These are phyloP conservation scores for Starmerella geochares DNA, from an alignment of 805 yeast species.

Conservation along the genomic window DNA sequence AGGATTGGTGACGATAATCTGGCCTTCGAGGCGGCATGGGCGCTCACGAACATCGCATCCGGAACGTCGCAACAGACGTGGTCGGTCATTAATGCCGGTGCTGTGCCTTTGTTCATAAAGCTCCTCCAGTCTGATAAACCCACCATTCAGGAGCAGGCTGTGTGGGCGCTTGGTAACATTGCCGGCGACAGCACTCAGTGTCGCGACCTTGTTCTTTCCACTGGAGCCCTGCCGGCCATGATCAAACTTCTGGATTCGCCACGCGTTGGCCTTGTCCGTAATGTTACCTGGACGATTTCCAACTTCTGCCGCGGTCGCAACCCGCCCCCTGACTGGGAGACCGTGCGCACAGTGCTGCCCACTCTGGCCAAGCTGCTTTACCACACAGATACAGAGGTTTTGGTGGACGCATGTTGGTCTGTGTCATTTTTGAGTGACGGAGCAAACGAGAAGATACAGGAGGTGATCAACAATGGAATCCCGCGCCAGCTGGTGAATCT, in stretches of 20 bases:
- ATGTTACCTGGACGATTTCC: slow-evolving; percentile 96
- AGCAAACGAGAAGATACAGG: slow-evolving; percentile 83
- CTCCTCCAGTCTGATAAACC: slow-evolving; percentile 68
- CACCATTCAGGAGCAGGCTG: slow-evolving; percentile 96
- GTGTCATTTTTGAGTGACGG: slow-evolving; percentile 92
- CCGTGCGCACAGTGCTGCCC: slow-evolving; percentile 80
- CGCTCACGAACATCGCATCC: slow-evolving; percentile 95
- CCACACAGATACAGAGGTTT: slow-evolving; percentile 82
- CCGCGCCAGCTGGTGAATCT: slow-evolving; percentile 90
- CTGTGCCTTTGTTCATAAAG: slow-evolving; percentile 82
- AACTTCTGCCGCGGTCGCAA: slow-evolving; percentile 92
- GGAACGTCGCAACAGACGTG: slow-evolving; percentile 84
- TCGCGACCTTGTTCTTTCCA: slow-evolving; percentile 78
- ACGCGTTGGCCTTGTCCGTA: slow-evolving; percentile 73
- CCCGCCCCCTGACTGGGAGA: slow-evolving; percentile 92
- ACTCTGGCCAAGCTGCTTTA: slow-evolving; percentile 83
- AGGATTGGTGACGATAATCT: slow-evolving; percentile 63
- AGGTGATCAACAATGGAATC: slow-evolving; percentile 90
- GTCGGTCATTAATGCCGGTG: slow-evolving; percentile 84
- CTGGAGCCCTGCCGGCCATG: slow-evolving; percentile 84
- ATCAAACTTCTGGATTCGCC: slow-evolving; percentile 69
- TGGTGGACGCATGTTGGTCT: slow-evolving; percentile 98
- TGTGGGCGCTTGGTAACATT: slow-evolving; percentile 98
- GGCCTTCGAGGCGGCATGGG: slow-evolving; percentile 99
- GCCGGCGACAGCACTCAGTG: slow-evolving; percentile 91